phyloP scores from a whole-genome alignment of 768 basidiomycete genomes.

The Xanthoconium purpureum region DNA sequence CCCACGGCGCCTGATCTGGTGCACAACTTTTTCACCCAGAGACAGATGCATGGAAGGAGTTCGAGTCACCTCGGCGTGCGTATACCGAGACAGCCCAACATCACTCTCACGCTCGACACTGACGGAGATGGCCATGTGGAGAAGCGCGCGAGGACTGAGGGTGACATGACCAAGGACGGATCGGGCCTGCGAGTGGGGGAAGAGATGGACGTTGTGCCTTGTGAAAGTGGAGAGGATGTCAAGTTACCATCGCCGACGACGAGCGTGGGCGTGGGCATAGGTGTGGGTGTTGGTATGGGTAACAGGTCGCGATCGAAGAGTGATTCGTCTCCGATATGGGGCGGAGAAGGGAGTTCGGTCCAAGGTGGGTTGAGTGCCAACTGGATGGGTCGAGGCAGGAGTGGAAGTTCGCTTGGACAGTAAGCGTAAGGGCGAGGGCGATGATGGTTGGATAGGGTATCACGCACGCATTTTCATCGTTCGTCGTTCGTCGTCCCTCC shows the following conservation, averaged over 20 bases:
- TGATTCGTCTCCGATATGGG: slow-evolving; percentile 26
- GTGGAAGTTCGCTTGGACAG: slow-evolving; percentile 26
- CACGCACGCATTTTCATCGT: not conserved
- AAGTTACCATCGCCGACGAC: slow-evolving; percentile 19
- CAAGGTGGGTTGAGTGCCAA: slow-evolving; percentile 28
- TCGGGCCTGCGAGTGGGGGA: slow-evolving; percentile 12
- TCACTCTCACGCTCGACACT: slow-evolving; percentile 27
- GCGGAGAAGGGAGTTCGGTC: slow-evolving; percentile 16
- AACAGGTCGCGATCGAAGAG: slow-evolving; percentile 23
- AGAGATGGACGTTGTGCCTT: slow-evolving; percentile 27
- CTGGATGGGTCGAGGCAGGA: slow-evolving; percentile 27
- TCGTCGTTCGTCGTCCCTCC: slow-evolving; percentile 25
- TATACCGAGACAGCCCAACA: slow-evolving; percentile 27
- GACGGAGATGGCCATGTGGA: slow-evolving; percentile 21
- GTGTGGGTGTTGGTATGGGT: slow-evolving; percentile 15
- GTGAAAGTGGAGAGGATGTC: slow-evolving; percentile 8
- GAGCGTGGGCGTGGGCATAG: slow-evolving; percentile 9
- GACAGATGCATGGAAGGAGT: slow-evolving; percentile 22
- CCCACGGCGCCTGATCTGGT: slow-evolving; percentile 26
- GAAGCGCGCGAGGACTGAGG: slow-evolving; percentile 26
- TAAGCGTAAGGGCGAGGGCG: slow-evolving; percentile 17
- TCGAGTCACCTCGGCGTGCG: slow-evolving; percentile 27
- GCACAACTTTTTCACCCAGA: slow-evolving; percentile 8
- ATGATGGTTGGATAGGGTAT: not conserved
- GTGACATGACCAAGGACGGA: slow-evolving; percentile 2